phyloP scores from a whole-genome alignment of 352 stramenopile genomes.

The Phytophthora megakarya region DNA sequence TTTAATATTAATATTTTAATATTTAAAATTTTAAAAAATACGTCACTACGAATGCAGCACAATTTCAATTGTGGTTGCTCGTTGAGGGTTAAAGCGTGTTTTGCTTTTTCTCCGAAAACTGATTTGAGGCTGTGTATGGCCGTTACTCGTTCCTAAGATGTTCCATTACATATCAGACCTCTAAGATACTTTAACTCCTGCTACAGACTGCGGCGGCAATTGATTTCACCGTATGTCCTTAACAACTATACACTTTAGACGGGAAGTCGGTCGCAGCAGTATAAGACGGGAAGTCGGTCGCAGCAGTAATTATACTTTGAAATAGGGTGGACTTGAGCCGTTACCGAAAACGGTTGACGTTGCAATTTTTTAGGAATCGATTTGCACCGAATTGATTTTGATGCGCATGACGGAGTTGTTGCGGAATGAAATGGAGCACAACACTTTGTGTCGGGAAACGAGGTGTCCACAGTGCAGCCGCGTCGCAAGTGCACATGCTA shows the following conservation, averaged over 20 bases:
- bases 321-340: conserved; percentile 11
- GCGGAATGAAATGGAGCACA: not conserved
- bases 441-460: not conserved
- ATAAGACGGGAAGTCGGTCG: conserved; percentile 7
- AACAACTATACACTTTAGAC: not conserved
- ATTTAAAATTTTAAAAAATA: too few relatives aligned
- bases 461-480: conserved; percentile 1
- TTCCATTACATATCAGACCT: conserved; percentile 25
- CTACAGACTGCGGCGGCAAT: not conserved
- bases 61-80: conserved; percentile 1
- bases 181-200: conserved; percentile 31
- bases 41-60: too few relatives aligned
- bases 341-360: conserved; percentile 25
- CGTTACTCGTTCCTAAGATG: conserved; percentile 10
- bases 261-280: not conserved
- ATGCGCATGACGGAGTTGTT: not conserved
- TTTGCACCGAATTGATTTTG: not conserved
- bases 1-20: too few relatives aligned
- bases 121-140: conserved; percentile 1
- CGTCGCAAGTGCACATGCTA: not conserved
- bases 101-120: not conserved
- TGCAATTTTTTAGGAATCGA: conserved; percentile 29
- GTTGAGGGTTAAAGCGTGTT: not conserved
- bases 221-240: not conserved
- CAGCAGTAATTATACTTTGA: conserved; percentile 2